Conservation (phyloP, 202 grass and related monocot species). For the Schoenoplectus triqueter region DNA sequence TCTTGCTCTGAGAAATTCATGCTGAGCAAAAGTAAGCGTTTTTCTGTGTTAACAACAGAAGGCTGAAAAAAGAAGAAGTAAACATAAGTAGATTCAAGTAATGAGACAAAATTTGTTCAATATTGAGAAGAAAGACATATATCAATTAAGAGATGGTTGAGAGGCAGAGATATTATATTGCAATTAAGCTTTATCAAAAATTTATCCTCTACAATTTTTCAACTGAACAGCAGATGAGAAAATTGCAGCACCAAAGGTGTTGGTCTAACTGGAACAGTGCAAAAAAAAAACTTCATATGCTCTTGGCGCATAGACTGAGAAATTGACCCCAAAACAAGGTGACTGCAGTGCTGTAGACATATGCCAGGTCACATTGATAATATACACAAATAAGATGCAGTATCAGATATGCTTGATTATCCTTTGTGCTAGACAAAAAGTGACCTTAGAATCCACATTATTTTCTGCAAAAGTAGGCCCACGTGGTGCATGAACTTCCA, state of each 20-base stretch:
- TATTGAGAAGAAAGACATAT: background rate
- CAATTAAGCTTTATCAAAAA: background rate
- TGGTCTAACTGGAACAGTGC: background rate
- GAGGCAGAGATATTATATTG: background rate
- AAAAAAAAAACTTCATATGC: background rate
- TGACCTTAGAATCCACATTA: conserved; percentile 63
- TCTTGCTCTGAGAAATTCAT: conserved; percentile 86
- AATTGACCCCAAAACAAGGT: background rate
- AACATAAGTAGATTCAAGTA: background rate
- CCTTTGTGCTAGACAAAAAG: conserved; percentile 17
- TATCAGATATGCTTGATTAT: background rate
- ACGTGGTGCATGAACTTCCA: conserved; percentile 41
- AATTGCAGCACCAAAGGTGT: background rate
- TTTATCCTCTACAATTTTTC: background rate
- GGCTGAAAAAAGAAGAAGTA: conserved; percentile 43
- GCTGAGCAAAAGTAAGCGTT: conserved; percentile 60
- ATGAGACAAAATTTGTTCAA: background rate
- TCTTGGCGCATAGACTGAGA: background rate
- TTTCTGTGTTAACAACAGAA: conserved; percentile 52
- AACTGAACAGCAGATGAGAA: background rate
- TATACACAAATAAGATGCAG: conserved; percentile 2
- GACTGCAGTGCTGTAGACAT: background rate
- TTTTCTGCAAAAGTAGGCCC: conserved; percentile 40
- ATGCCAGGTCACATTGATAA: background rate
- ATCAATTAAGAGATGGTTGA: background rate